Conservation (phyloP, 2,329 filamentous ascomycete genomes). For the Geosmithia morbida region DNA sequence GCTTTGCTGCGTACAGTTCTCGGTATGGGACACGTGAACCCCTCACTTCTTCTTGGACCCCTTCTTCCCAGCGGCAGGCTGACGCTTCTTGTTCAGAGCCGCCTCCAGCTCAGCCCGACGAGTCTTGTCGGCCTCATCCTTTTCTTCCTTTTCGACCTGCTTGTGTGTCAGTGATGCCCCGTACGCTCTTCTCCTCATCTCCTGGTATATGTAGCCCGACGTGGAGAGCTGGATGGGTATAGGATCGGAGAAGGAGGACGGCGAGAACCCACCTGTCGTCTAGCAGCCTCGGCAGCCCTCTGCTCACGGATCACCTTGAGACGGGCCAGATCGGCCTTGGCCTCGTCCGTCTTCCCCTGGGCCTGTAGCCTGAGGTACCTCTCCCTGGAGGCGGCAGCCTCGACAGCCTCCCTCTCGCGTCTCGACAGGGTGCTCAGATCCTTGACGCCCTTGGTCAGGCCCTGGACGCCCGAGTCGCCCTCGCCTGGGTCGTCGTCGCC, state of each 20-base stretch:
- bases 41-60: constrained; percentile 28
- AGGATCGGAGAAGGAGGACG: too few species aligned
- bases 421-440: constrained; percentile 23
- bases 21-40: background rate
- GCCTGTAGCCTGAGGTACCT: constrained; percentile 84
- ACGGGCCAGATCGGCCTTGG: constrained; percentile 75
- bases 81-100: constrained; percentile 40
- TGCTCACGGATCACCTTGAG: constrained; percentile 72
- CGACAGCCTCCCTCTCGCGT: constrained; percentile 56
- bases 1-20: background rate
- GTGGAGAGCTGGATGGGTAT: too few species aligned
- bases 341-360: constrained; percentile 93
- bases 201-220: too few species aligned
- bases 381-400: constrained; percentile 81
- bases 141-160: constrained; percentile 44
- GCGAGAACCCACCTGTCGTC: constrained; percentile 65
- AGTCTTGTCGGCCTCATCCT: constrained; percentile 32
- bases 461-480: constrained; percentile 33
- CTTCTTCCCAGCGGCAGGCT: constrained; percentile 37
- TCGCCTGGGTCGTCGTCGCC: constrained; percentile 37
- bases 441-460: constrained; percentile 38
- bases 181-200: too few species aligned
- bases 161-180: constrained; percentile 10
- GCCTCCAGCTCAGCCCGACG: constrained; percentile 36
- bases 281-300: constrained; percentile 67